These are phyloP conservation scores for Casuarina equisetifolia DNA, from an alignment of 306 rosid genomes.

Conservation along the genomic window DNA sequence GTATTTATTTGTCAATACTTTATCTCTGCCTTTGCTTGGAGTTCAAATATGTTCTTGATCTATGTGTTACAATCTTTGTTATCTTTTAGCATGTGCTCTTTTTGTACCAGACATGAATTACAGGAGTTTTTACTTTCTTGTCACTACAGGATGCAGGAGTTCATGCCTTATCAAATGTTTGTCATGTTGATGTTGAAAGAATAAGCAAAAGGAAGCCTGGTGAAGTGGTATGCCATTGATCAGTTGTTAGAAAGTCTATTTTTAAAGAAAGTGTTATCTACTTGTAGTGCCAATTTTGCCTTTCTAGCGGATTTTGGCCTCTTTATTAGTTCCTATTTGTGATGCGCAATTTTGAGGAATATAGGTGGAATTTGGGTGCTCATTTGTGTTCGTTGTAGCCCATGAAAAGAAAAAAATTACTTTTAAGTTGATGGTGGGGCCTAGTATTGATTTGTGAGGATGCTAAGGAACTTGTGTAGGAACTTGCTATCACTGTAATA, in stretches of 20 bases:
- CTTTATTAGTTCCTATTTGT: background rate
- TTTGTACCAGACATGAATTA: background rate
- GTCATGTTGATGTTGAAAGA: slow-evolving; percentile 87
- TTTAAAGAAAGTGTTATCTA: background rate
- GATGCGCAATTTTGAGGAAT: background rate
- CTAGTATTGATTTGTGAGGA: background rate
- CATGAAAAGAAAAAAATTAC: background rate
- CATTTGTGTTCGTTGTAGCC: background rate
- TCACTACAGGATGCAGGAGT: slow-evolving; percentile 89
- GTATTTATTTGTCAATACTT: background rate
- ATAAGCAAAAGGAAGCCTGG: slow-evolving; percentile 92
- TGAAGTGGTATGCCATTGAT: slow-evolving; percentile 60
- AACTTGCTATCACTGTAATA: background rate
- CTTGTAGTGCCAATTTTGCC: background rate
- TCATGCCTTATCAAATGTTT: slow-evolving; percentile 90
- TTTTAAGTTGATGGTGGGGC: background rate
- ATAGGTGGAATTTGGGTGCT: too few species aligned
- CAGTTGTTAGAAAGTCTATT: slow-evolving; percentile 2
- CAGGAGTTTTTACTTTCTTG: background rate
- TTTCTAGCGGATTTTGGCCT: too few species aligned
- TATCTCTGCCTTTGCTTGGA: background rate
- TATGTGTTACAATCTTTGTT: background rate
- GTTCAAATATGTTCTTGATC: background rate
- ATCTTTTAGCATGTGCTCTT: background rate
- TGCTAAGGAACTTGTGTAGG: background rate